phyloP scores from a whole-genome alignment of 305 asterid genomes.

The Fraxinus ornus region DNA sequence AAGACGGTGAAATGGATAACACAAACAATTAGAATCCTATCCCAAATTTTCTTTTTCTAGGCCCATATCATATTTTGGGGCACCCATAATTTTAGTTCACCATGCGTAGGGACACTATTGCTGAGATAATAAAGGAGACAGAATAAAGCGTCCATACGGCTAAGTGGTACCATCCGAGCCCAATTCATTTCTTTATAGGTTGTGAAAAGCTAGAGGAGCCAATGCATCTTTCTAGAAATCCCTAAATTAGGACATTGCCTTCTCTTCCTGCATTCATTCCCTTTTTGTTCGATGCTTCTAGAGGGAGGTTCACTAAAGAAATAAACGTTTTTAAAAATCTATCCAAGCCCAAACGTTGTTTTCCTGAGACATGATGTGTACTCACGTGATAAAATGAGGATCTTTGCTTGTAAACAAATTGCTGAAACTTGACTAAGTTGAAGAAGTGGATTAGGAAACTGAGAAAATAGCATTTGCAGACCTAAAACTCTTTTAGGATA shows the following conservation, averaged over 20 bases:
- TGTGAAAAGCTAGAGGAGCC: background rate
- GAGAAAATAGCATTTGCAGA: background rate
- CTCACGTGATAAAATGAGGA: background rate
- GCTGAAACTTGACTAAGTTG: background rate
- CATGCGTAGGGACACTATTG: too few relatives aligned
- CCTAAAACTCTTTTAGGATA: background rate
- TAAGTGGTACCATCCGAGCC: background rate
- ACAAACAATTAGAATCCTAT: too few relatives aligned
- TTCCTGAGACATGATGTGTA: background rate
- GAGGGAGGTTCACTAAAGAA: background rate
- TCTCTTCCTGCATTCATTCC: background rate
- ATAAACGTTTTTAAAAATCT: background rate
- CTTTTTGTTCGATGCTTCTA: background rate
- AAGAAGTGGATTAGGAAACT: background rate
- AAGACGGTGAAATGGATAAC: too few relatives aligned
- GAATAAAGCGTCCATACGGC: background rate
- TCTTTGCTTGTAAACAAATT: background rate
- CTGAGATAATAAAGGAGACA: too few relatives aligned
- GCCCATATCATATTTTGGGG: too few relatives aligned
- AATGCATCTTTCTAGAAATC: background rate
- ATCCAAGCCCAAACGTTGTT: background rate
- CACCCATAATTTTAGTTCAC: too few relatives aligned
- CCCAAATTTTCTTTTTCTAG: too few relatives aligned
- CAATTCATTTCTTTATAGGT: background rate
- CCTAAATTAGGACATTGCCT: background rate